Evolutionary conservation across 768 basidiomycete genomes (phyloP).

Genomic region (Tremella mesenterica): DNA sequence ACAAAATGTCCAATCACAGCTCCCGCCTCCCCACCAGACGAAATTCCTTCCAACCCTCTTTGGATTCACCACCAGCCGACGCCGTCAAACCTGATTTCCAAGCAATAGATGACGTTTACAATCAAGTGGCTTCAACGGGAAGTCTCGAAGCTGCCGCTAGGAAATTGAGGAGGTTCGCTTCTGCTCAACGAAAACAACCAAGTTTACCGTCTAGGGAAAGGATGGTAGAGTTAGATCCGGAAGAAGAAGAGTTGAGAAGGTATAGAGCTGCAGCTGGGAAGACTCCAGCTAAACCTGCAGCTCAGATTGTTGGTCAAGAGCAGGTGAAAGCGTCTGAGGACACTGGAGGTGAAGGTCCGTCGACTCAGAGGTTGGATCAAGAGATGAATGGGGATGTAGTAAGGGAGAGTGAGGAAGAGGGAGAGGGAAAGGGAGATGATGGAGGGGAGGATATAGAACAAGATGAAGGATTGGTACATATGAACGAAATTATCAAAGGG

Average conservation of each 20-base stretch:
- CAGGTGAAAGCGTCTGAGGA: constrained; percentile 12
- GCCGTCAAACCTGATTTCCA: constrained; percentile 25
- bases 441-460: no score
- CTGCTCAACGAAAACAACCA: background rate
- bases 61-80: constrained; percentile 18
- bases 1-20: constrained; percentile 2
- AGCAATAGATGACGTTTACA: constrained; percentile 27
- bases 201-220: background rate
- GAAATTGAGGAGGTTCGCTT: constrained; percentile 14
- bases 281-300: background rate
- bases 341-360: constrained; percentile 19
- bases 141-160: constrained; percentile 27
- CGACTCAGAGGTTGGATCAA: background rate
- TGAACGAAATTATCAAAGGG: constrained; percentile 71
- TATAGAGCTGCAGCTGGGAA: no score
- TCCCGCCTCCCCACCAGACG: background rate
- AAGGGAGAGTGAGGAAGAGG: constrained; percentile 56
- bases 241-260: no score
- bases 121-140: constrained; percentile 21
- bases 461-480: constrained; percentile 66
- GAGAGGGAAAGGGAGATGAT: constrained; percentile 60
- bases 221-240: constrained; percentile 3
- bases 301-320: background rate
- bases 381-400: background rate
- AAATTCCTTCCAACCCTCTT: background rate